A percentile compares a stretch with the other conserved stretches of the same genome.
phyloP scores from a whole-genome alignment of 1,139 yeast genomes.

The Lodderomyces jiufengensis region DNA sequence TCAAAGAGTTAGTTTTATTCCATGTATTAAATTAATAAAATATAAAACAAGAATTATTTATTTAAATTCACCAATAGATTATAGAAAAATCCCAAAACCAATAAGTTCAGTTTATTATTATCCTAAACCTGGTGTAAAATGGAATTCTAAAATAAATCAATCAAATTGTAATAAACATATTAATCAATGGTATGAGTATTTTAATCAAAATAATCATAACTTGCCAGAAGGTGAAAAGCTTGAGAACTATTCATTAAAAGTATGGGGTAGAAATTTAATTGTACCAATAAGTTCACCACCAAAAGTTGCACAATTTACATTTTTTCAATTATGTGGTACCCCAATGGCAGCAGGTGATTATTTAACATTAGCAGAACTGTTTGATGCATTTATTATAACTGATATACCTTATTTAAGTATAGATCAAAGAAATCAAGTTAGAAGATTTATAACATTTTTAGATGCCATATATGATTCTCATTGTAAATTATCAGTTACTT shows the following conservation, averaged over 20 bases:
- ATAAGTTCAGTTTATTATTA: conserved; percentile 73
- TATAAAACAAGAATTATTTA: conserved; percentile 70
- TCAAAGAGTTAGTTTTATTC: conserved; percentile 85
- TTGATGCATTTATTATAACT: conserved; percentile 75
- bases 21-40: conserved; percentile 82
- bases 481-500: conserved; percentile 82
- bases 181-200: conserved; percentile 73
- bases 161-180: conserved; percentile 62
- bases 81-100: conserved; percentile 84
- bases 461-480: conserved; percentile 95
- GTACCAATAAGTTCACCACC: conserved; percentile 80
- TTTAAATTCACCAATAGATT: conserved; percentile 89
- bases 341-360: conserved; percentile 97
- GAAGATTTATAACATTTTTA: conserved; percentile 87
- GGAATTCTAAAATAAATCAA: conserved; percentile 47
- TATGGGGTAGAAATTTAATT: conserved; percentile 83
- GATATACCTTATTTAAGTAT: conserved; percentile 86
- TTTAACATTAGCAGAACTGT: conserved; percentile 73
- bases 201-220: conserved; percentile 44
- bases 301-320: conserved; percentile 84
- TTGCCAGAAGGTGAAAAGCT: conserved; percentile 20
- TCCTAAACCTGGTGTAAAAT: conserved; percentile 64
- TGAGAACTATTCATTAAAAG: conserved; percentile 43
- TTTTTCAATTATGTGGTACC: conserved; percentile 77
- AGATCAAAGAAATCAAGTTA: conserved; percentile 74